Evolutionary conservation across 2,329 filamentous ascomycete species (phyloP), one percentile per base, ranked within the genome.

Genomic region (Epichloe hybrida): DNA sequence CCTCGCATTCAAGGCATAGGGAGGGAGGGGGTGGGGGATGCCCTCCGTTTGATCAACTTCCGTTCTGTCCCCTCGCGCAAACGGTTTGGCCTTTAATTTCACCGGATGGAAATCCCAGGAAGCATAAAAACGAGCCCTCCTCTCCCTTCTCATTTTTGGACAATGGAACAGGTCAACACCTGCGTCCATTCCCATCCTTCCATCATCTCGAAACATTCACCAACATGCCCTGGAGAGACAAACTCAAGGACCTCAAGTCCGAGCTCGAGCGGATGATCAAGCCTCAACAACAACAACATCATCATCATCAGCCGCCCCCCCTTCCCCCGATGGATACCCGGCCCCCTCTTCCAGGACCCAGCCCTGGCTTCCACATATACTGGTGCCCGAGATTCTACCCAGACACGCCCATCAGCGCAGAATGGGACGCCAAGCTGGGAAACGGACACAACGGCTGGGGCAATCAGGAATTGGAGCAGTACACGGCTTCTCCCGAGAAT

Each of bases 401-500:
- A 0, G 62, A 67, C 13, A 65, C 67, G 2, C 69, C 74, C 0
- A 67, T 81, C 3, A 67, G 66, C 0, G 62, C 66, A 3, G 72
- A 79, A 54, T 81, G 79, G 66, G 65, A 75, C 4, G 72, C 75
- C 34, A 76, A 79, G 60, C 67, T 74, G 45, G 71, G 73, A 31
- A 73, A 72, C 36, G 77, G 77, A 31, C 71, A 70, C n/a, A 71
- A 78, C 58, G 77, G 78, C 38, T 81, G 78, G 78, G 78, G 78
- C 21, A 81, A 81, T 58, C 73, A 78, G 53, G 78, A 81, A 64
- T 65, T 76, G 46, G 71, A 81, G 62, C 73, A 76, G 64, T 81
- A 81, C 60, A 75, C 74, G 5, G 64, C 70, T 36, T 61, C 65
- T 11, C 61, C 69, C 0, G 58, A 66, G 4, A 81, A 81, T 57